Percentiles rank a stretch among this genome's conserved stretches.
Evolutionary conservation across 345 rosid genomes (phyloP).

Genomic region (Nephelium lappaceum): DNA sequence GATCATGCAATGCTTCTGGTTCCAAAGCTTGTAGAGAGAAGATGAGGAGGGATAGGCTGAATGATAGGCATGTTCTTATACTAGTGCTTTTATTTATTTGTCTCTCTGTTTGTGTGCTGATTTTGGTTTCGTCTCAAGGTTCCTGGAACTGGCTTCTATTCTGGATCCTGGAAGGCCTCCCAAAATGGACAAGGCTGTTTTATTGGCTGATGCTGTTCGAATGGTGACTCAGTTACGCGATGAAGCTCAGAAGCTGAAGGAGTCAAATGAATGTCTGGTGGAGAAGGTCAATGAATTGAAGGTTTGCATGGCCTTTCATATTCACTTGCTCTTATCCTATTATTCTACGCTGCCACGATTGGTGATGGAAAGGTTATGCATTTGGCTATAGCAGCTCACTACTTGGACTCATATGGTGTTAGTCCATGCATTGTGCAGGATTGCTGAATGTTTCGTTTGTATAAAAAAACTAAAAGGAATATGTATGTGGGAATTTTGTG

Average conservation of each 20-base stretch:
- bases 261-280: conserved; percentile 44
- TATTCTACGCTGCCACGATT: neutral
- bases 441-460: neutral
- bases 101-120: conserved; percentile 6
- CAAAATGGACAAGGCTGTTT: conserved; percentile 55
- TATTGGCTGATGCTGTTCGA: conserved; percentile 54
- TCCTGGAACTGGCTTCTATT: conserved; percentile 55
- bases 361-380: neutral
- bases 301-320: conserved; percentile 26
- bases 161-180: conserved; percentile 60
- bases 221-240: conserved; percentile 54
- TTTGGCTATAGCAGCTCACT: neutral
- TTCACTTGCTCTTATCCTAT: neutral
- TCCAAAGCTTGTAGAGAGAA: conserved; percentile 68
- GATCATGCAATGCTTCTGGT: conserved; percentile 39
- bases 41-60: conserved; percentile 55
- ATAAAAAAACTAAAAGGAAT: neutral
- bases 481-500: neutral
- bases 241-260: conserved; percentile 56
- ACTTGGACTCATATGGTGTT: neutral
- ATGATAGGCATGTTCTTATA: conserved; percentile 47
- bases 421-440: too few species aligned
- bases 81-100: neutral
- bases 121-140: conserved; percentile 34
- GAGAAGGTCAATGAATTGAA: conserved; percentile 57